Percentiles rank a stretch among this genome's conserved stretches.
These are phyloP conservation scores for Pyrrhoderma lamaoense DNA, from an alignment of 1,284 basidiomycete genomes.

Conservation along the genomic window DNA sequence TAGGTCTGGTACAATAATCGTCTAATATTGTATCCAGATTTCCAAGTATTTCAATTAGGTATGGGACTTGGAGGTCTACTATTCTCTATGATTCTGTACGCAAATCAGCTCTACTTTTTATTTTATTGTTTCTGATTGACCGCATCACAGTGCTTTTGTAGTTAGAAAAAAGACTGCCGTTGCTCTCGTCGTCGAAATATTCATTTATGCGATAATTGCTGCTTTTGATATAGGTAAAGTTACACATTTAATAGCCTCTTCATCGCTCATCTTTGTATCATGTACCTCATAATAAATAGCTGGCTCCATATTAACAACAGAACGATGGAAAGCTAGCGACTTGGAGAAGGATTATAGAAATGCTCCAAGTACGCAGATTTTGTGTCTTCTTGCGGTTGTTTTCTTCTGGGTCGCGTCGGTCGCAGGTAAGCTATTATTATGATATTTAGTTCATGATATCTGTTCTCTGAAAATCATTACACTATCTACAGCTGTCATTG, in stretches of 20 bases:
- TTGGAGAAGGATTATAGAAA: constrained; percentile 10
- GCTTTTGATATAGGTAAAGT: constrained; percentile 5
- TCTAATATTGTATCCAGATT: constrained; percentile 3
- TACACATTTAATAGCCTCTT: too few relatives aligned
- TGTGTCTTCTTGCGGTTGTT: constrained; percentile 13
- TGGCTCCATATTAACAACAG: too few relatives aligned
- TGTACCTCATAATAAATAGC: not conserved
- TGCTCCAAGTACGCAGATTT: constrained; percentile 8
- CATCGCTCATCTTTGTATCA: not conserved
- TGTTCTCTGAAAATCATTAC: too few relatives aligned
- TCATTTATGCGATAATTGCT: constrained; percentile 4
- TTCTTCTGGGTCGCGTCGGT: constrained; percentile 13
- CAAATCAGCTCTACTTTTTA: not conserved
- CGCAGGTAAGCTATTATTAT: constrained; percentile 10
- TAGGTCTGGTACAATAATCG: not conserved
- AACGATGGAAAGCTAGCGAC: constrained; percentile 1
- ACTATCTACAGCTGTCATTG: constrained; percentile 20
- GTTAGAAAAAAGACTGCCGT: not conserved
- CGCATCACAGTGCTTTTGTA: constrained; percentile 9
- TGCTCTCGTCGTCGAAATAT: not conserved
- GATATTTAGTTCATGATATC: too few relatives aligned
- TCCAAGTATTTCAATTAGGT: constrained; percentile 12
- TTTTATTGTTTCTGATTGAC: not conserved
- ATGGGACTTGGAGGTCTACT: constrained; percentile 7
- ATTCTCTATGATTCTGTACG: constrained; percentile 8